Percentiles rank a stretch among this genome's conserved stretches.
Conservation (phyloP, 164 flowering plant species). For the Berberis thunbergii region DNA sequence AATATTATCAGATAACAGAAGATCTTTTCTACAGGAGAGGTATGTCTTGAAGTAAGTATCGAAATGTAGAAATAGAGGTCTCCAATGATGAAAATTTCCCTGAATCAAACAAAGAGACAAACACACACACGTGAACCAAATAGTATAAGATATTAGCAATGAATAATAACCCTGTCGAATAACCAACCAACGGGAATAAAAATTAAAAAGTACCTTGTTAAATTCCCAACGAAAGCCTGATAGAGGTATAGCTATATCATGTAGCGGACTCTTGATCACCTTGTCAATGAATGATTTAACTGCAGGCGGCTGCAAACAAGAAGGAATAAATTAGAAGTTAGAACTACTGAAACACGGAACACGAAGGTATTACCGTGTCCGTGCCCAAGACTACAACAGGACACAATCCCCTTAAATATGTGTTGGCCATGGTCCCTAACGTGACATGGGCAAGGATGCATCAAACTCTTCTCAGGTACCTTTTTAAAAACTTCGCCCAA, state of each 20-base stretch:
- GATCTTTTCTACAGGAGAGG: slow-evolving; percentile 69
- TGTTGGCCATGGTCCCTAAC: too few relatives aligned
- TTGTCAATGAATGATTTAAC: slow-evolving; percentile 80
- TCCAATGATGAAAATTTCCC: slow-evolving; percentile 99
- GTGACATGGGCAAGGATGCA: too few relatives aligned
- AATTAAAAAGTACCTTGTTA: slow-evolving; percentile 52
- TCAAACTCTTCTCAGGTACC: too few relatives aligned
- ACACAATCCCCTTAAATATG: too few relatives aligned
- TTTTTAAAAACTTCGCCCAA: too few relatives aligned
- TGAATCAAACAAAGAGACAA: slow-evolving; percentile 22
- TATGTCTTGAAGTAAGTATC: slow-evolving; percentile 89
- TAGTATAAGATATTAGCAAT: slow-evolving; percentile 5
- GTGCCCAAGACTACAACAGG: too few relatives aligned
- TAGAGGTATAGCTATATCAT: slow-evolving; percentile 88
- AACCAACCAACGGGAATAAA: background rate
- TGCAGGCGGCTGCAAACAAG: slow-evolving; percentile 63
- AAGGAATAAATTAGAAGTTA: background rate
- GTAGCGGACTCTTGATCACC: slow-evolving; percentile 85
- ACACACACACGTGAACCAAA: background rate
- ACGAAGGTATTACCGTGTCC: too few relatives aligned
- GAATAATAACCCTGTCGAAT: background rate
- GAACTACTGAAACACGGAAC: too few relatives aligned
- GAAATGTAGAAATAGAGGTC: slow-evolving; percentile 89
- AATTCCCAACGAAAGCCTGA: slow-evolving; percentile 95
- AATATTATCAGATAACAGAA: slow-evolving; percentile 63